Evolutionary conservation across 192 early-diverging fungal species (phyloP).

Genomic region (Glomus cerebriforme): DNA sequence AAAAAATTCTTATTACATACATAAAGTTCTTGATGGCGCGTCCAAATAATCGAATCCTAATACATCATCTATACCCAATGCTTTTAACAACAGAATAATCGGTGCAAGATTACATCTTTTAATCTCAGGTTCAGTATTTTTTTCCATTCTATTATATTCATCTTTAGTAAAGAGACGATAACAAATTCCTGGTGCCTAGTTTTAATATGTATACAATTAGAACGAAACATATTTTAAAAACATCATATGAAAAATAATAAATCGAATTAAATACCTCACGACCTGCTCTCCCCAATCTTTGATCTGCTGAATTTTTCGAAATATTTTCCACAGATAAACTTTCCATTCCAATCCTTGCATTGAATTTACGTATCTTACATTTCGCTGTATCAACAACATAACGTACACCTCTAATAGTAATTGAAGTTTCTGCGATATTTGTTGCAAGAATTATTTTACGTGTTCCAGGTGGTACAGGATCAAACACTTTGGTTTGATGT

Average conservation of each 20-base stretch:
- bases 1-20: conserved; percentile 38
- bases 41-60: conserved; percentile 95
- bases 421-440: conserved; percentile 98
- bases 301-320: conserved; percentile 87
- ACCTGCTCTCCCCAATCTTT: conserved; percentile 94
- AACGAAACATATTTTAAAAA: neutral
- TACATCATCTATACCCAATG: conserved; percentile 88
- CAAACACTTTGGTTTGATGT: conserved; percentile 90
- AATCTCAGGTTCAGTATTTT: conserved; percentile 91
- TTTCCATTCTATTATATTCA: conserved; percentile 70
- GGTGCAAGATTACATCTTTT: conserved; percentile 87
- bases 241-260: neutral
- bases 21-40: conserved; percentile 70
- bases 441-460: conserved; percentile 95
- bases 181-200: conserved; percentile 78
- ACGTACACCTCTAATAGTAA: conserved; percentile 92
- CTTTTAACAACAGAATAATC: conserved; percentile 86
- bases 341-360: conserved; percentile 89
- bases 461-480: conserved; percentile 77
- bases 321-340: conserved; percentile 85
- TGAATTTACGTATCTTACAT: conserved; percentile 88
- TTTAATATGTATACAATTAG: conserved; percentile 13
- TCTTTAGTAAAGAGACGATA: conserved; percentile 93
- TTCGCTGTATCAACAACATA: conserved; percentile 96
- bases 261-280: conserved; percentile 63